Evolutionary conservation across 108 stramenopile genomes (phyloP).

Genomic region (Epithemia pelagica): DNA sequence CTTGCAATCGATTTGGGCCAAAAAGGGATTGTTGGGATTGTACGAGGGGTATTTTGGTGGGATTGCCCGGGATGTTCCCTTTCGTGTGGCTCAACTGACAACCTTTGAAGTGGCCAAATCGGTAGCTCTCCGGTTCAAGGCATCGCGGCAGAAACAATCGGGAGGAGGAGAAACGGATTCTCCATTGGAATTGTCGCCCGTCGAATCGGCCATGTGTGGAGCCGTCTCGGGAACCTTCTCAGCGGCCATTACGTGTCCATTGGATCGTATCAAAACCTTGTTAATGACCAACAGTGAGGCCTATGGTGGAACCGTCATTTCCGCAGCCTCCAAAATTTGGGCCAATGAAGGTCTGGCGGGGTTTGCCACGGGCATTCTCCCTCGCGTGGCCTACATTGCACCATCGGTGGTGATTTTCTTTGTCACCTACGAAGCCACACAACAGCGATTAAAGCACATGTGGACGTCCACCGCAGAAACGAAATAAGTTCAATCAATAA

Average conservation of each 20-base stretch:
- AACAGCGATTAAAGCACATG: conserved; percentile 27
- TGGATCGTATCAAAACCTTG: conserved; percentile 73
- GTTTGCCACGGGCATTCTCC: conserved; percentile 54
- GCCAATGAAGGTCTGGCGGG: conserved; percentile 57
- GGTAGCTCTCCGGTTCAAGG: conserved; percentile 28
- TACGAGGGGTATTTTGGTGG: conserved; percentile 63
- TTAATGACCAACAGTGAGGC: conserved; percentile 69
- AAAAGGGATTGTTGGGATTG: conserved; percentile 48
- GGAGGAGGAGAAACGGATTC: neutral
- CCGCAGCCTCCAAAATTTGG: conserved; percentile 48
- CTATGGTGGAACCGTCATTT: conserved; percentile 48
- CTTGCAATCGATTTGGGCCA: conserved; percentile 38
- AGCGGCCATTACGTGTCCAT: conserved; percentile 62
- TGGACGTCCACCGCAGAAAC: neutral
- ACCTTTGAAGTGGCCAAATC: conserved; percentile 72
- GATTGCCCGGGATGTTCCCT: conserved; percentile 69
- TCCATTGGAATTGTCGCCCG: conserved; percentile 36
- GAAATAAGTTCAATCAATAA: too few species aligned
- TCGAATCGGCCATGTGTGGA: conserved; percentile 68
- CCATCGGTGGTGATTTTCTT: conserved; percentile 81
- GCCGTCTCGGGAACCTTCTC: conserved; percentile 72
- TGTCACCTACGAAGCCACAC: conserved; percentile 66
- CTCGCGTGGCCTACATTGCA: conserved; percentile 70
- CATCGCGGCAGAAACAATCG: neutral
- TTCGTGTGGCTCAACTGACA: conserved; percentile 69